Base-by-base conservation (phyloP, 1,284 basidiomycete genomes). In the Hemileia vastatrix region DNA sequence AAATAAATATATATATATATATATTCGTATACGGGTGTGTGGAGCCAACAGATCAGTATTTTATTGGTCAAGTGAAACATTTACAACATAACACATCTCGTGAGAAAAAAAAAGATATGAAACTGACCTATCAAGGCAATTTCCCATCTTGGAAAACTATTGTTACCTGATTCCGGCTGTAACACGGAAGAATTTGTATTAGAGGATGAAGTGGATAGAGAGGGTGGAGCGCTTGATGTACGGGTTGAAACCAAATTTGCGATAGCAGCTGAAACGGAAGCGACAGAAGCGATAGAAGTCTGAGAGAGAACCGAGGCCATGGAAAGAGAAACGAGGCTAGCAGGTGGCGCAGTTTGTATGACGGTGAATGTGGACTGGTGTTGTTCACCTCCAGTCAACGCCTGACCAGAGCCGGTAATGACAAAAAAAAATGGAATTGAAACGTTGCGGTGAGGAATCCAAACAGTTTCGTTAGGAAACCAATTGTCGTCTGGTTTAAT, bases 91-190 rank as follows among this genome's bases (percentile, higher is more conserved):
- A n/a, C n/a, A n/a, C n/a, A n/a, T n/a, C n/a, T n/a, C 9, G 15
- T 19, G 31, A 32, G 1, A 2, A 24, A 23, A 40, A 51, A 24
- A 8, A 13, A 8, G 31, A 50, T 18, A 6, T 36, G 32, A 31
- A 53, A 51, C 57, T 18, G n/a, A 59, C 57, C 57, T 6, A 59
- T 59, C 6, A 59, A 49, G 9, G 57, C 57, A 1, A 59, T 59
- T 52, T 59, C 57, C 57, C 57, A 59, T n/a, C 27, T 43, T 6
- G 57, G 57, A 24, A 59, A 59, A 3, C 48, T 1, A 11, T 59
- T 43, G 9, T 47, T 40, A 18, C 27, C 45, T 51, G 57, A 52
- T 15, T 18, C 33, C 13, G 3, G 18, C 18, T 59, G 57, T 6
- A 59, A 49, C n/a, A n/a, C n/a, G 27, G 33, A 43, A 2, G 57